A percentile compares a stretch with the other conserved stretches of the same genome.
phyloP scores from a whole-genome alignment of 345 rosid genomes.

The Arabidopsis arenosa region DNA sequence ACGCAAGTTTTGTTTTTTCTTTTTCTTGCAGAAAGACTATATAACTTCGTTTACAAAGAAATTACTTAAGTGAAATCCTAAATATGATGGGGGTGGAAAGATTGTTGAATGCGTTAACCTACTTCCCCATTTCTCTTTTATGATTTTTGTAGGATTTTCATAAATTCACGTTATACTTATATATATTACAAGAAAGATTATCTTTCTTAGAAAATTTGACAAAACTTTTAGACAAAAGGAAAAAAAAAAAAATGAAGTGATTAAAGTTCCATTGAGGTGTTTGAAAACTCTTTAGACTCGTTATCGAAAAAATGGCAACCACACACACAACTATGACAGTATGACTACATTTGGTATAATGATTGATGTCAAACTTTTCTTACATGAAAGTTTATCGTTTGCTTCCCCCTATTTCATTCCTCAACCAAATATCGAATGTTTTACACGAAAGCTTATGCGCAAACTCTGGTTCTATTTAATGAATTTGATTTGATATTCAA shows the following conservation, averaged over 20 bases:
- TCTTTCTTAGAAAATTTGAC: too few species aligned
- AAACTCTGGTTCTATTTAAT: not conserved
- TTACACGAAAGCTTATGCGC: not conserved
- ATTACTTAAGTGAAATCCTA: too few species aligned
- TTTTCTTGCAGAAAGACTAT: too few species aligned
- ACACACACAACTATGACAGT: not conserved
- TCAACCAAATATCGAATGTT: not conserved
- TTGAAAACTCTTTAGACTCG: not conserved
- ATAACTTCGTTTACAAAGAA: too few species aligned
- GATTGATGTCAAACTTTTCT: not conserved
- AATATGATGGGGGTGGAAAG: not conserved
- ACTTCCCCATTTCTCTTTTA: not conserved
- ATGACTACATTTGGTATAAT: too few species aligned
- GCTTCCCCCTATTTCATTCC: not conserved
- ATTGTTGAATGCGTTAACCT: not conserved
- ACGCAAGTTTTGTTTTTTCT: not conserved
- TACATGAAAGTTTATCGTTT: not conserved
- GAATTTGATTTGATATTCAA: not conserved
- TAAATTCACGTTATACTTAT: too few species aligned
- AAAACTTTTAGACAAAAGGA: not conserved
- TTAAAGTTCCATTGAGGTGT: not conserved
- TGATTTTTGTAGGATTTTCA: too few species aligned
- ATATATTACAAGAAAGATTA: too few species aligned
- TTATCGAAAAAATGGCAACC: not conserved
- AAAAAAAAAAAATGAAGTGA: not conserved